Percentiles rank a stretch among this genome's conserved stretches.
Evolutionary conservation across 345 rosid species (phyloP).

Genomic region (Carallia pectinifolia): DNA sequence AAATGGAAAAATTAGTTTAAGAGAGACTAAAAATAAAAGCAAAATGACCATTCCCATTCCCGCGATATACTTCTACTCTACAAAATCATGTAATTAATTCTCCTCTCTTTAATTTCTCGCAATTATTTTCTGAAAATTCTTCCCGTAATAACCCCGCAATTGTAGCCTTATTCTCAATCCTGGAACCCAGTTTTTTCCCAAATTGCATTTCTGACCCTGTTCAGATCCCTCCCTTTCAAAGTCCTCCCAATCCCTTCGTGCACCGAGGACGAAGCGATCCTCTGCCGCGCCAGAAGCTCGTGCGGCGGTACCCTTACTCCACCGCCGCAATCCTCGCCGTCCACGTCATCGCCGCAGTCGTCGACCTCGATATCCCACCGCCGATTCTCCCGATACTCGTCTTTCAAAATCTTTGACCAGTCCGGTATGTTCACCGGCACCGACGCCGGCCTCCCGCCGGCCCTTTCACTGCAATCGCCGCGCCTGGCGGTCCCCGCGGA

Average conservation of each 20-base stretch:
- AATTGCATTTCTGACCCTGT: slow-evolving; percentile 94
- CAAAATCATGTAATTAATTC: neutral
- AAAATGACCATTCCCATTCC: too few relatives aligned
- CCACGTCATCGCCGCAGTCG: slow-evolving; percentile 38
- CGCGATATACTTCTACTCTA: too few relatives aligned
- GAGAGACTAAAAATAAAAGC: too few relatives aligned
- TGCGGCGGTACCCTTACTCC: slow-evolving; percentile 76
- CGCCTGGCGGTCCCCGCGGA: slow-evolving; percentile 12
- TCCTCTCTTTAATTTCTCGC: neutral
- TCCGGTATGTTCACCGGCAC: slow-evolving; percentile 92
- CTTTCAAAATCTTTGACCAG: slow-evolving; percentile 92
- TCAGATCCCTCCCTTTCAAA: slow-evolving; percentile 94
- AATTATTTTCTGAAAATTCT: slow-evolving; percentile 14
- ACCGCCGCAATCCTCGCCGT: slow-evolving; percentile 44
- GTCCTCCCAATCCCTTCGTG: slow-evolving; percentile 98
- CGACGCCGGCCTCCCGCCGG: slow-evolving; percentile 47
- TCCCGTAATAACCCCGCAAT: neutral
- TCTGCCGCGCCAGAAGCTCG: slow-evolving; percentile 80
- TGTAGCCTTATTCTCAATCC: slow-evolving; percentile 37
- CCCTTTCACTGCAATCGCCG: neutral
- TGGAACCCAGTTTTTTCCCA: slow-evolving; percentile 94
- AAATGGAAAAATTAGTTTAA: too few relatives aligned
- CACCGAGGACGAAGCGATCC: slow-evolving; percentile 89
- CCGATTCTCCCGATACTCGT: slow-evolving; percentile 43
- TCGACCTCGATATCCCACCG: slow-evolving; percentile 30